phyloP scores from a whole-genome alignment of 2,329 filamentous ascomycete species.

The Hirsutella rhossiliensis region DNA sequence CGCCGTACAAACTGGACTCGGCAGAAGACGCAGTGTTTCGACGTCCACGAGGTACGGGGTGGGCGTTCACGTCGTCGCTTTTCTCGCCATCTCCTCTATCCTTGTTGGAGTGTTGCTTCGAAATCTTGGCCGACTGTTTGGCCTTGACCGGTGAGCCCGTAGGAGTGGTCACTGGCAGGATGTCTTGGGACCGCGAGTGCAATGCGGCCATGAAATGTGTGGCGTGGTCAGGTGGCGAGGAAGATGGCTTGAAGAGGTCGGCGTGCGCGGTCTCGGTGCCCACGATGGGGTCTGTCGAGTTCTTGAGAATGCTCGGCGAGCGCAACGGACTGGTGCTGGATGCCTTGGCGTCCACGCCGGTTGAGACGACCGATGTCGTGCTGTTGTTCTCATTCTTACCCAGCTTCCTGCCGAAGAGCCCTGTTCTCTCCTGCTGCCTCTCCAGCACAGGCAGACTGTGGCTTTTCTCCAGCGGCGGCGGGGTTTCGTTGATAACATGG shows the following conservation, averaged over 20 bases:
- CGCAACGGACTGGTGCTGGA: slow-evolving; percentile 20
- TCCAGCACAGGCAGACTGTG: slow-evolving; percentile 35
- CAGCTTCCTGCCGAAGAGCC: slow-evolving; percentile 39
- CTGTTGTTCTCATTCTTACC: slow-evolving; percentile 21
- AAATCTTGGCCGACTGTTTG: slow-evolving; percentile 24
- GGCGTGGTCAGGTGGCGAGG: slow-evolving; percentile 46
- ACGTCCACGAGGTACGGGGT: slow-evolving; percentile 14
- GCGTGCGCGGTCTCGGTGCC: slow-evolving; percentile 55
- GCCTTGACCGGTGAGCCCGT: slow-evolving; percentile 21
- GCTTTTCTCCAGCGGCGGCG: slow-evolving; percentile 41
- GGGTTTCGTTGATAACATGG: slow-evolving; percentile 25
- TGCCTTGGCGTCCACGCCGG: slow-evolving; percentile 34
- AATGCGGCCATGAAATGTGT: slow-evolving; percentile 55
- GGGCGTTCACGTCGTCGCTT: slow-evolving; percentile 15
- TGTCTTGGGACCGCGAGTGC: slow-evolving; percentile 47
- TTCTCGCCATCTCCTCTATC: slow-evolving; percentile 29
- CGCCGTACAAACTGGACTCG: slow-evolving; percentile 14
- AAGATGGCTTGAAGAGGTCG: slow-evolving; percentile 47
- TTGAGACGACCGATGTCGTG: slow-evolving; percentile 29
- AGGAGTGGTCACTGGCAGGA: slow-evolving; percentile 35
- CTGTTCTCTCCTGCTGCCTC: slow-evolving; percentile 17
- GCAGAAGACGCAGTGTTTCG: slow-evolving; percentile 27
- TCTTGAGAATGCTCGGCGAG: slow-evolving; percentile 23
- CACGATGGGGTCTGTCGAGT: slow-evolving; percentile 51
- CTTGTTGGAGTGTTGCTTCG: slow-evolving; percentile 36